Evolutionary conservation across 305 asterid genomes (phyloP), one percentile per base, ranked within the genome.

Genomic region (Fraxinus angustifolia): DNA sequence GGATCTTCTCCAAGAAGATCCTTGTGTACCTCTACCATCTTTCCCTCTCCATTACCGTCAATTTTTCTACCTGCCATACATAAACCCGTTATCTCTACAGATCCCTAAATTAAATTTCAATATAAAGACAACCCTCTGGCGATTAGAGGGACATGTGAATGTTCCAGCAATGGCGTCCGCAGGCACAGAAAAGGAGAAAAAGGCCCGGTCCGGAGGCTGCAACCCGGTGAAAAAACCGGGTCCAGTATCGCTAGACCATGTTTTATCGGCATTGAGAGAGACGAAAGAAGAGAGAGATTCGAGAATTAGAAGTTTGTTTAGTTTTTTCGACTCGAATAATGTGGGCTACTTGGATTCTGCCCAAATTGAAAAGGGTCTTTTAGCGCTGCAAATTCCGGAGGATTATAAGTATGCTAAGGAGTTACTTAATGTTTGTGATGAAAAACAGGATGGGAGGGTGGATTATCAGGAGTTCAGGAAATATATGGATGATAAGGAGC

Each of bases 401-500:
- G 98, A 97, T 60, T 97, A 96, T 86, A 97, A 97, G 93, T 97
- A 90, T 77, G 99, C 99, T 17, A 94, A 93, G 93, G 99, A 97
- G 92, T 92, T 97, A 16, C 77, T 97, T 77, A 87, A 83, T 60
- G 99, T 93, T 2, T 93, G 98, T 80, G 99, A 97, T 81, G 90
- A 91, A 73, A 90, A 93, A 87, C 91, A 87, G 50, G 99, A 97
- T 58, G 99, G 98, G 70, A 90, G 95, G 89, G 99, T 97, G 75
- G 97, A 91, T 89, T 93, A 93, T 82, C 90, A 38, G 84, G 98
- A 94, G 88, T 97, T 97, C 77, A 91, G 95, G 81, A 92, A 95
- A 93, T 96, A 94, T 83, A 96, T 96, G 99, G 98, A 96, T 86
- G 99, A 91, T 83, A 96, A 96, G 88, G 99, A 96, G 91, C 88